Conservation (phyloP, 352 stramenopile species). For the Elongisporangium anandrum region DNA sequence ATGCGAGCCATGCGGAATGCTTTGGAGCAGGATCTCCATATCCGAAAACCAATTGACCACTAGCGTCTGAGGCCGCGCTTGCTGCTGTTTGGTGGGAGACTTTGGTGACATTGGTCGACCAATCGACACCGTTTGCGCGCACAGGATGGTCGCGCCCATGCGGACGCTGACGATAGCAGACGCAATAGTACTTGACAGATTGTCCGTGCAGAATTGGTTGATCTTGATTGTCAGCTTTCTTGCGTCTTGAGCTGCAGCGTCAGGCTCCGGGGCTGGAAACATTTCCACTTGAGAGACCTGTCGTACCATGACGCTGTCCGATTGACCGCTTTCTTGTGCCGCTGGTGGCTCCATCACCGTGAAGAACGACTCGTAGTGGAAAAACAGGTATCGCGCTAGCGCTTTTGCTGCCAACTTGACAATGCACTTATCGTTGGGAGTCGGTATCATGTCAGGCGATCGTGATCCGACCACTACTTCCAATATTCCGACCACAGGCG, state of each 20-base stretch:
- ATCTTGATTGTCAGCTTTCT: not conserved
- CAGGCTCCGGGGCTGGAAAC: constrained; percentile 17
- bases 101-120: not conserved
- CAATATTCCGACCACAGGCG: constrained; percentile 48
- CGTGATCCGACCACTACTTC: constrained; percentile 47
- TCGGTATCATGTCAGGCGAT: constrained; percentile 5
- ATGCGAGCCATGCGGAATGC: constrained; percentile 77
- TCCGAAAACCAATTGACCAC: constrained; percentile 13
- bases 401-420: constrained; percentile 58
- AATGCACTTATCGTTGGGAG: constrained; percentile 64
- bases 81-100: not conserved
- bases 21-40: not conserved
- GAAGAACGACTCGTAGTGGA: constrained; percentile 75
- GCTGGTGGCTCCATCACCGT: constrained; percentile 6
- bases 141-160: not conserved
- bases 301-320: constrained; percentile 3
- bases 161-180: not conserved
- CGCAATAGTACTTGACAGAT: not conserved
- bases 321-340: constrained; percentile 1
- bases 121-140: not conserved
- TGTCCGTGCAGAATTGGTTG: not conserved
- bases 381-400: constrained; percentile 67
- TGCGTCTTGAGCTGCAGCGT: not conserved
- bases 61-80: not conserved
- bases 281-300: constrained; percentile 4